A percentile compares a stretch with the other conserved stretches of the same genome.
Evolutionary conservation across 169 alveolate species (phyloP).

Genomic region (Plasmodium yoelii): DNA sequence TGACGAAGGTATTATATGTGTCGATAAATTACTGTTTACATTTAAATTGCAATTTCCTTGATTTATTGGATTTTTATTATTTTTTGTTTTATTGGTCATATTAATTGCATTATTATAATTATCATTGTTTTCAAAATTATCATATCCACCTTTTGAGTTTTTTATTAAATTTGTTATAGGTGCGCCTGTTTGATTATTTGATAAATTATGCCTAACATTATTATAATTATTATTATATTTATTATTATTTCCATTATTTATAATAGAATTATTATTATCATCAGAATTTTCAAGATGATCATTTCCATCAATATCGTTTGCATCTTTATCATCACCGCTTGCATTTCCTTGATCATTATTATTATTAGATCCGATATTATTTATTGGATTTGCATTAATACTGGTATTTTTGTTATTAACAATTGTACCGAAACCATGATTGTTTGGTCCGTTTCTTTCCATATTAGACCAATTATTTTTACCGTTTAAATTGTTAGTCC

Average conservation of each 20-base stretch:
- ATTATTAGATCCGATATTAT: not conserved
- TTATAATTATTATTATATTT: constrained; percentile 1
- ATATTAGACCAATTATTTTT: constrained; percentile 18
- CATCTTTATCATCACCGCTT: not conserved
- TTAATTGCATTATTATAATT: constrained; percentile 7
- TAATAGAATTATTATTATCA: not conserved
- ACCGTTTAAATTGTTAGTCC: constrained; percentile 16
- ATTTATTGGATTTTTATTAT: constrained; percentile 17
- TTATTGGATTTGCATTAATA: not conserved
- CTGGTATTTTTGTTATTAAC: constrained; percentile 9
- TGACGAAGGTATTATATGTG: constrained; percentile 29
- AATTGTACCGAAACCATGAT: not conserved
- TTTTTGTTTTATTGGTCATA: constrained; percentile 19
- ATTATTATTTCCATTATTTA: constrained; percentile 5
- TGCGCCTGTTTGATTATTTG: constrained; percentile 15
- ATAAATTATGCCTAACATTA: constrained; percentile 26
- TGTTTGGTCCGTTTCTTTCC: constrained; percentile 7
- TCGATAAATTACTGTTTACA: constrained; percentile 6
- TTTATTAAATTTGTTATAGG: constrained; percentile 39
- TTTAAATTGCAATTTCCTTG: constrained; percentile 55
- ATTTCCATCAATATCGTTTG: not conserved
- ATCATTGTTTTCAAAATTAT: constrained; percentile 52
- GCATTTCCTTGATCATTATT: not conserved
- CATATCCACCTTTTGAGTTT: constrained; percentile 29
- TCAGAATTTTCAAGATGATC: not conserved